Percentiles rank a stretch among this genome's conserved stretches.
phyloP scores from a whole-genome alignment of 352 stramenopile species.

The Phytophthora fragariae region DNA sequence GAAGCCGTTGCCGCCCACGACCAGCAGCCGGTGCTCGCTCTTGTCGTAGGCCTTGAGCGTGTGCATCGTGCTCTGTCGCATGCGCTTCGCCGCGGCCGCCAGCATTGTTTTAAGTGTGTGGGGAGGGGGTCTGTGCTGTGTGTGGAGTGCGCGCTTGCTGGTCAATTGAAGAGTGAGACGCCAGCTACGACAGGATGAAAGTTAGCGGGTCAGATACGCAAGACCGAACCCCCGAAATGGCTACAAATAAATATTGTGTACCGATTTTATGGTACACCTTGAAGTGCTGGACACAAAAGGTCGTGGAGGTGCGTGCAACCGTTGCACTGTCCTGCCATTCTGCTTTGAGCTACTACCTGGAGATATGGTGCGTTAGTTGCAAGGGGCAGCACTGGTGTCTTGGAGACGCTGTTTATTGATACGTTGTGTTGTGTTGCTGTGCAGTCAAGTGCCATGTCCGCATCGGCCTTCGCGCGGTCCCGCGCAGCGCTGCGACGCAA shows the following conservation, averaged over 20 bases:
- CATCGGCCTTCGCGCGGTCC: slow-evolving; percentile 71
- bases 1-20: slow-evolving; percentile 91
- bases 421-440: not conserved
- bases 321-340: slow-evolving; percentile 17
- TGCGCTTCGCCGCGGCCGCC: slow-evolving; percentile 21
- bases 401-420: not conserved
- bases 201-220: not conserved
- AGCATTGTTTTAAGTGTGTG: slow-evolving; percentile 12
- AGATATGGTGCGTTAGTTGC: slow-evolving; percentile 32
- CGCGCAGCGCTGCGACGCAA: slow-evolving; percentile 68
- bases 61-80: slow-evolving; percentile 38
- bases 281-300: not conserved
- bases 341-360: not conserved
- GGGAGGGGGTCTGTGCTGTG: not conserved
- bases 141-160: slow-evolving; percentile 2
- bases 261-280: not conserved
- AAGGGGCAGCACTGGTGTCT: no score
- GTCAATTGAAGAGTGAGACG: slow-evolving; percentile 38
- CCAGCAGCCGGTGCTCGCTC: slow-evolving; percentile 79
- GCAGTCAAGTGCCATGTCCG: slow-evolving; percentile 60
- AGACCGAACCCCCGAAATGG: slow-evolving; percentile 8
- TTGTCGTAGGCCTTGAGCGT: slow-evolving; percentile 63
- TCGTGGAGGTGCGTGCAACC: slow-evolving; percentile 11
- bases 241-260: not conserved
- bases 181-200: slow-evolving; percentile 5